phyloP scores from a whole-genome alignment of 768 basidiomycete genomes.

The Botryobasidium botryosum region DNA sequence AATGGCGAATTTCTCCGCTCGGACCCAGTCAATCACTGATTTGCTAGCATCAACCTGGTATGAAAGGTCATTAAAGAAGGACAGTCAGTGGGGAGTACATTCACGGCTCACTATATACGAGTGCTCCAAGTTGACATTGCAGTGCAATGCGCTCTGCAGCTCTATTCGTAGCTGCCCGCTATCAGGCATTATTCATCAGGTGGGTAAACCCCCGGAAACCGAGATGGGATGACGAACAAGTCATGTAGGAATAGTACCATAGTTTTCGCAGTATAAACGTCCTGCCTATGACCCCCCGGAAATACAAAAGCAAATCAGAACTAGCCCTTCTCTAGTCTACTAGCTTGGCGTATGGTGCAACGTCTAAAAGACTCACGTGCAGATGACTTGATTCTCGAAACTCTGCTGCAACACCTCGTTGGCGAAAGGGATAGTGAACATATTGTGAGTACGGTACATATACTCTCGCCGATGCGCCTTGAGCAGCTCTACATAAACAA shows the following conservation, averaged over 20 bases:
- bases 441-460: slow-evolving; percentile 52
- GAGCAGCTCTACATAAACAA: slow-evolving; percentile 43
- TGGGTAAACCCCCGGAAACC: not conserved
- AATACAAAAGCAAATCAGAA: no score
- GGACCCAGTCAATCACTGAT: slow-evolving; percentile 62
- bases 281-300: no score
- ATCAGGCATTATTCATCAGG: slow-evolving; percentile 2
- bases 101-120: slow-evolving; percentile 57
- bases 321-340: no score
- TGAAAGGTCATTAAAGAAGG: not conserved
- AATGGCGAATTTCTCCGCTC: slow-evolving; percentile 44
- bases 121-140: slow-evolving; percentile 59
- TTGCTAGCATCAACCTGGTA: slow-evolving; percentile 71
- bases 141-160: slow-evolving; percentile 51
- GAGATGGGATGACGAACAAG: slow-evolving; percentile 42
- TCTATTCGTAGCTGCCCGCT: slow-evolving; percentile 84
- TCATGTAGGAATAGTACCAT: slow-evolving; percentile 86
- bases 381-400: slow-evolving; percentile 72
- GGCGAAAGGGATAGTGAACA: slow-evolving; percentile 71
- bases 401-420: slow-evolving; percentile 44
- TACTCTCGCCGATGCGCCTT: slow-evolving; percentile 80
- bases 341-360: not conserved
- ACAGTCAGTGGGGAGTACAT: not conserved
- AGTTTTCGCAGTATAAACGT: slow-evolving; percentile 51
- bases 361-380: slow-evolving; percentile 45